Evolutionary conservation across 2,329 filamentous ascomycete species (phyloP).

Genomic region (Cladosporium sp.): DNA sequence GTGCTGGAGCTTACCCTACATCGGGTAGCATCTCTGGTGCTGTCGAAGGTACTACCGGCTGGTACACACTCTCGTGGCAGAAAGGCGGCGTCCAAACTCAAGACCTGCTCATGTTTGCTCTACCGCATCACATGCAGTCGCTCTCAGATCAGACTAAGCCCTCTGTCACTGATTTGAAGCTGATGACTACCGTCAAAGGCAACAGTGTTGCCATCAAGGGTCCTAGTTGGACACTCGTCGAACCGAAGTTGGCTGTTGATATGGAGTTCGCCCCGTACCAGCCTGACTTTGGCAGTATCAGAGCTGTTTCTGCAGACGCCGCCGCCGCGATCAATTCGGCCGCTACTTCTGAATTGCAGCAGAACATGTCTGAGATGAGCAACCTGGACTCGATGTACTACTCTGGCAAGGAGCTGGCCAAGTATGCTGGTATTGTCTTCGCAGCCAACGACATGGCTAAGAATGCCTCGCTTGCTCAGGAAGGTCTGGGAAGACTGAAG

Average conservation of each 20-base stretch:
- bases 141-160: conserved; percentile 62
- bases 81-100: conserved; percentile 64
- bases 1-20: conserved; percentile 72
- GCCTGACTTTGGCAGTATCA: conserved; percentile 45
- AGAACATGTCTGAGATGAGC: conserved; percentile 72
- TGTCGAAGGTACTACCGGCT: conserved; percentile 59
- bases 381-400: conserved; percentile 89
- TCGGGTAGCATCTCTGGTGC: conserved; percentile 65
- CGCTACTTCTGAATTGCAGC: conserved; percentile 66
- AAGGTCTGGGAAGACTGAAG: conserved; percentile 52
- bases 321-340: conserved; percentile 56
- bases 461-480: conserved; percentile 54
- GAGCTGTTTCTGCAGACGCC: conserved; percentile 48
- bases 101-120: conserved; percentile 76
- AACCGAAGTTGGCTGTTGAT: conserved; percentile 67
- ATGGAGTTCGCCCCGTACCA: conserved; percentile 83
- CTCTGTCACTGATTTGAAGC: conserved; percentile 52
- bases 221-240: conserved; percentile 75
- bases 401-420: conserved; percentile 64
- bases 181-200: conserved; percentile 86
- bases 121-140: conserved; percentile 81
- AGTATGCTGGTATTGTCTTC: conserved; percentile 48
- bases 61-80: conserved; percentile 72
- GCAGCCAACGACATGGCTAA: conserved; percentile 55
- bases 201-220: conserved; percentile 70